phyloP scores from a whole-genome alignment of 371 early-diverging fungal species.

The Mortierella sp. region DNA sequence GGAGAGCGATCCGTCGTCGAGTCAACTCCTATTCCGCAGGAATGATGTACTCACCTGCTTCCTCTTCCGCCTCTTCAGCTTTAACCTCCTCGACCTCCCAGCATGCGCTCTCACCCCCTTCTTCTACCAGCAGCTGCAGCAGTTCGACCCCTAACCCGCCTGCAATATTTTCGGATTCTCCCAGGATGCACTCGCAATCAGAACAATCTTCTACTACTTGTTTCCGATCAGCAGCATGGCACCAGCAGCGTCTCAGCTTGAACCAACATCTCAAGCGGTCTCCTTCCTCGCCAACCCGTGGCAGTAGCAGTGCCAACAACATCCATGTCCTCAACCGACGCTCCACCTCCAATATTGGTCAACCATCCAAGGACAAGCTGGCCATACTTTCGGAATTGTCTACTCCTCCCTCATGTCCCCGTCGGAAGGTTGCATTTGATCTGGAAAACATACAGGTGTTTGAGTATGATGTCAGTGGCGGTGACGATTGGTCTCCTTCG shows the following conservation, averaged over 20 bases:
- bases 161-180: not conserved
- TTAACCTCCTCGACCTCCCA: not conserved
- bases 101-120: not conserved
- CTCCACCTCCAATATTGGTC: slow-evolving; percentile 6
- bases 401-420: not conserved
- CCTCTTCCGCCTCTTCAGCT: too few species aligned
- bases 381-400: not conserved
- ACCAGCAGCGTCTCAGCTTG: not conserved
- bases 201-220: not conserved
- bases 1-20: slow-evolving; percentile 21
- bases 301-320: slow-evolving; percentile 5
- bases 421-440: slow-evolving; percentile 36
- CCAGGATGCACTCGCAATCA: not conserved
- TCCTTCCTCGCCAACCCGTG: slow-evolving; percentile 24
- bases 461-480: slow-evolving; percentile 35
- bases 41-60: slow-evolving; percentile 6
- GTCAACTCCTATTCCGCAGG: slow-evolving; percentile 34
- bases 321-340: not conserved
- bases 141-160: not conserved
- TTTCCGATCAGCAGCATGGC: slow-evolving; percentile 2
- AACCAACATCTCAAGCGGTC: slow-evolving; percentile 25
- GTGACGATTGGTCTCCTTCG: slow-evolving; percentile 20
- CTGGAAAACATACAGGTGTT: slow-evolving; percentile 31
- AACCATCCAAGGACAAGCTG: not conserved
- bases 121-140: not conserved